Evolutionary conservation across 1,284 basidiomycete genomes (phyloP), one percentile per base, ranked within the genome.

Genomic region (Rhodotorula sp.): DNA sequence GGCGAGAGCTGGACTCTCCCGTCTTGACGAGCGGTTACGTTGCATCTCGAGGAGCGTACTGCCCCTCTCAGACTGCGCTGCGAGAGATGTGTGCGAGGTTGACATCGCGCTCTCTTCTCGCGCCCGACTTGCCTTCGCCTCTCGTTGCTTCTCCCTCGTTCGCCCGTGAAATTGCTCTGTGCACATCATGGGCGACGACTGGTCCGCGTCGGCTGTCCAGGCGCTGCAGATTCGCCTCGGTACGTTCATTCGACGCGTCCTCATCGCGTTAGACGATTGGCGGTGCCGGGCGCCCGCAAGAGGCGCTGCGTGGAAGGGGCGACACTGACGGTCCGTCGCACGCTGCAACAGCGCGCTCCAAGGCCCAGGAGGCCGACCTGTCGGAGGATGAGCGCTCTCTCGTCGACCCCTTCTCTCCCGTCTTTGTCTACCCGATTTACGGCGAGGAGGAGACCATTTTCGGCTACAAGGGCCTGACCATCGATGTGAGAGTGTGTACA

Each of bases 381-480:
- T 8, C 32, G 24, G 63, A 72, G 27, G 71, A 73, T n/a, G 74
- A 76, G 30, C 51, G 66, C 19, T n/a, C 46, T 6, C 51, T 74
- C 3, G 67, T 76, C 36, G 53, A 68, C 29, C 58, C 69, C 30
- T 79, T 79, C 68, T 58, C 69, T 24, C 79, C 79, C 8, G 62
- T 70, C 17, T 79, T 79, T 65, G 77, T 79, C 32, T 79, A 80
- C 64, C 78, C 78, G 34, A 93, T 97, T 80, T 98, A 90, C 79
- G 95, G 95, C 62, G 92, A 97, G 77, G 90, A 95, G 66, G 94
- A 99, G 83, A 94, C 89, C 81, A 90, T 99, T 75, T 99, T 95
- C 80, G 95, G 95, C 4, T 99, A 97, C 82, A 85, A 87, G 71
- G 88, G 88, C 77, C 83, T 97, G 64, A 81, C 85, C 46, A 89